Conservation (phyloP, 768 basidiomycete genomes). For the Mycena polygramma region DNA sequence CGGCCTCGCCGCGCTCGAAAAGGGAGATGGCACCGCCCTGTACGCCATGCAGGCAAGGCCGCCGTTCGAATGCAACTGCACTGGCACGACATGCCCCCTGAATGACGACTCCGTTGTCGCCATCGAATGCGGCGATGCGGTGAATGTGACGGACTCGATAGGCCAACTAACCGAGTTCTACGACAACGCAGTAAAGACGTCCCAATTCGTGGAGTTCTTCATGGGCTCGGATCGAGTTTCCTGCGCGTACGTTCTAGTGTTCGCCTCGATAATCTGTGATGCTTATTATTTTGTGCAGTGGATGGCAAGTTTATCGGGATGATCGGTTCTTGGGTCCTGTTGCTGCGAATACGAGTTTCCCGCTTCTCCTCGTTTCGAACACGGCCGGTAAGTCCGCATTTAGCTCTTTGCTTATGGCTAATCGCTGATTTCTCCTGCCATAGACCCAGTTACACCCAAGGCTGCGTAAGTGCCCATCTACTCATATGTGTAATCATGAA, state of each 20-base stretch:
- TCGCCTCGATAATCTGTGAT: too few relatives aligned
- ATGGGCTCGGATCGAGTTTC: conserved; percentile 31
- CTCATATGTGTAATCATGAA: too few relatives aligned
- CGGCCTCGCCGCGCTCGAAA: conserved; percentile 43
- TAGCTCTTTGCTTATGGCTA: background rate
- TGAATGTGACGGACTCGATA: conserved; percentile 31
- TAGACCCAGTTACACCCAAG: background rate
- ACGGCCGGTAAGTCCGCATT: conserved; percentile 36
- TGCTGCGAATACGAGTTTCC: conserved; percentile 42
- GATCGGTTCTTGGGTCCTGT: conserved; percentile 27
- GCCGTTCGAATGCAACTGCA: conserved; percentile 21
- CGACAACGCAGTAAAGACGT: conserved; percentile 27
- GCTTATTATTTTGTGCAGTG: conserved; percentile 17
- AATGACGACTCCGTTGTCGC: conserved; percentile 22
- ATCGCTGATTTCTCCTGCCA: too few relatives aligned
- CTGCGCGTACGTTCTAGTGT: conserved; percentile 36
- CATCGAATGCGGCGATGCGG: conserved; percentile 39
- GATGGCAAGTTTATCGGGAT: conserved; percentile 31
- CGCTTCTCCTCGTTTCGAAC: conserved; percentile 42
- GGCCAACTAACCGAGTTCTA: conserved; percentile 31
- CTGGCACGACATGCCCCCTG: conserved; percentile 1
- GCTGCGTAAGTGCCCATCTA: background rate
- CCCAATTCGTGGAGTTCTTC: conserved; percentile 38
- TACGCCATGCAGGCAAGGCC: conserved; percentile 18
- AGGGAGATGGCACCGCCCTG: conserved; percentile 42